Conservation (phyloP, 2,329 filamentous ascomycete species). For the Aspergillus jensenii region DNA sequence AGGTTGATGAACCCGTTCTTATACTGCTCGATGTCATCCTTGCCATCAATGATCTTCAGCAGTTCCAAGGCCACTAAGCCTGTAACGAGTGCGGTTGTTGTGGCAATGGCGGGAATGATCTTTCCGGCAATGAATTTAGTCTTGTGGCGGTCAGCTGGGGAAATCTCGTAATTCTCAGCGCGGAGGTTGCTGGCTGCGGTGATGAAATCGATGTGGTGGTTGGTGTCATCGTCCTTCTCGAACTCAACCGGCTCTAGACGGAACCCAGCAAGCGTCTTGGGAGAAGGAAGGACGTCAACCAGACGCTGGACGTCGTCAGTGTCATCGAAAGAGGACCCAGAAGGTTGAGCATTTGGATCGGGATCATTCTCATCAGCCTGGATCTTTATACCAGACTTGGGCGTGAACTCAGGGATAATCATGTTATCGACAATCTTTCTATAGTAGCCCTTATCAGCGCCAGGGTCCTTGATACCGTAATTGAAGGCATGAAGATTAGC, state of each 20-base stretch:
- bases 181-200: constrained; percentile 94
- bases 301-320: constrained; percentile 73
- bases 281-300: constrained; percentile 69
- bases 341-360: constrained; percentile 73
- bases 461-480: constrained; percentile 90
- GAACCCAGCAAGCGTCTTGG: constrained; percentile 81
- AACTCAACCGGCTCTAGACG: constrained; percentile 92
- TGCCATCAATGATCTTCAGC: constrained; percentile 95
- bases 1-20: constrained; percentile 99
- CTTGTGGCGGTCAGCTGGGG: constrained; percentile 88
- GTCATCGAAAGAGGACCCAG: constrained; percentile 63
- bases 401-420: constrained; percentile 93
- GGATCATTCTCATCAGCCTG: constrained; percentile 94
- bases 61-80: constrained; percentile 89
- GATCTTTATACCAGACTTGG: constrained; percentile 89
- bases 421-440: constrained; percentile 80
- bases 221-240: constrained; percentile 97
- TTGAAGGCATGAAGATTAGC: constrained; percentile 97
- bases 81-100: constrained; percentile 92
- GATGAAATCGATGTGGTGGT: constrained; percentile 99
- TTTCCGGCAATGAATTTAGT: constrained; percentile 99
- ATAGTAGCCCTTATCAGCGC: constrained; percentile 69
- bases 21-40: constrained; percentile 96
- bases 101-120: constrained; percentile 98
- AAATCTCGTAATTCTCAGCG: constrained; percentile 97